Evolutionary conservation across 2,329 filamentous ascomycete species (phyloP).

Genomic region (Talaromyces atroroseus): DNA sequence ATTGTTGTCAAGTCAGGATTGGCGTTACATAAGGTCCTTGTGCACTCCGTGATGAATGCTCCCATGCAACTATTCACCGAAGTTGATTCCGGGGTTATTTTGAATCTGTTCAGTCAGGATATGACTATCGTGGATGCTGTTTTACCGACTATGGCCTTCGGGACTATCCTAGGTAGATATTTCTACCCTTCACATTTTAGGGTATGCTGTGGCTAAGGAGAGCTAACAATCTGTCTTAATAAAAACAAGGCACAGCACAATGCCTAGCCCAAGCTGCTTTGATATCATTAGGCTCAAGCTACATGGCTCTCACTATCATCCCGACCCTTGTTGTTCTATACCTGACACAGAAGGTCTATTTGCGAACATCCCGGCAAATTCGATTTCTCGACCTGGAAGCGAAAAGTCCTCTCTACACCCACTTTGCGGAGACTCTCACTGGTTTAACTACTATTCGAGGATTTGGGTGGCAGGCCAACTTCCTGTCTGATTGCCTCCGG

Average conservation of each 20-base stretch:
- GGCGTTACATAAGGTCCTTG: slow-evolving; percentile 36
- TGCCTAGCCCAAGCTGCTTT: slow-evolving; percentile 44
- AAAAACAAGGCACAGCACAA: slow-evolving; percentile 20
- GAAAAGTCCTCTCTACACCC: slow-evolving; percentile 54
- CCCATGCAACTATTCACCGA: slow-evolving; percentile 9
- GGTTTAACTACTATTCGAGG: slow-evolving; percentile 53
- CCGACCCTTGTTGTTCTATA: slow-evolving; percentile 45
- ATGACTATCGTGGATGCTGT: slow-evolving; percentile 41
- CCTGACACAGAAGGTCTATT: slow-evolving; percentile 52
- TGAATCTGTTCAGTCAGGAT: slow-evolving; percentile 33
- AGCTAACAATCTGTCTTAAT: neutral
- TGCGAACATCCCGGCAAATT: slow-evolving; percentile 56
- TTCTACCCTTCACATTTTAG: neutral
- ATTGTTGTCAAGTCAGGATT: slow-evolving; percentile 50
- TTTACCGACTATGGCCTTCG: slow-evolving; percentile 27
- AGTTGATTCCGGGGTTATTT: slow-evolving; percentile 7
- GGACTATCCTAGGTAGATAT: slow-evolving; percentile 4
- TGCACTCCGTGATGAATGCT: slow-evolving; percentile 8
- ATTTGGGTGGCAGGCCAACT: slow-evolving; percentile 48
- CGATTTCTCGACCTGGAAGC: slow-evolving; percentile 57
- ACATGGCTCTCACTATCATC: slow-evolving; percentile 47
- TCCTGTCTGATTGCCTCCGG: slow-evolving; percentile 17
- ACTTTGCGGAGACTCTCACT: slow-evolving; percentile 53
- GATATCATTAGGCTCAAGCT: slow-evolving; percentile 44
- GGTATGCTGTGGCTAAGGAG: too few species aligned